These are phyloP conservation scores for Cyberlindnera suaveolens DNA, from an alignment of 805 yeast genomes.

Conservation along the genomic window DNA sequence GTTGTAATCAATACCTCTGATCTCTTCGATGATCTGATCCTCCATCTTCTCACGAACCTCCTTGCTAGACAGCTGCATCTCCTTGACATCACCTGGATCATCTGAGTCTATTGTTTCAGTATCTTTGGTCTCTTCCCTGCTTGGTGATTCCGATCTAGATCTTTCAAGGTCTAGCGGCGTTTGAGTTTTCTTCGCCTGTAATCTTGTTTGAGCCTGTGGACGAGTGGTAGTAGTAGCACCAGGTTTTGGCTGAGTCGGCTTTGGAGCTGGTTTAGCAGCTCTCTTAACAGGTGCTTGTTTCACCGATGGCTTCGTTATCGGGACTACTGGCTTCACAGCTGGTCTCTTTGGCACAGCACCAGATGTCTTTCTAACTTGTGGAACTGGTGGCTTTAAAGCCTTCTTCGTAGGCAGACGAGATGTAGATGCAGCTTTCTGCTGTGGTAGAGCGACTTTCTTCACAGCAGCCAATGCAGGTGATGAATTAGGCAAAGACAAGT, in stretches of 20 bases:
- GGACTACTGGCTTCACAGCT: conserved; percentile 1
- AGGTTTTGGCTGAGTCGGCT: conserved; percentile 1
- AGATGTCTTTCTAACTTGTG: not conserved
- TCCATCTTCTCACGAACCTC: conserved; percentile 25
- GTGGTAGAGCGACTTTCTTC: conserved; percentile 4
- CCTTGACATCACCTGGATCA: conserved; percentile 16
- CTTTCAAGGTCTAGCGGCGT: not conserved
- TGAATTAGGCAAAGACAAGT: not conserved
- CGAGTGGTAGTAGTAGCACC: not conserved
- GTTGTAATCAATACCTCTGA: conserved; percentile 65
- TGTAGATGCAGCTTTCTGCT: conserved; percentile 9
- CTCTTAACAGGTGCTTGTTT: conserved; percentile 3
- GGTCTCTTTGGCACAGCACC: conserved; percentile 2
- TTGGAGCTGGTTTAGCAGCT: not conserved
- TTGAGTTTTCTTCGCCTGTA: not conserved
- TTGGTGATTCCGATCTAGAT: conserved; percentile 19
- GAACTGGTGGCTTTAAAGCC: conserved; percentile 2
- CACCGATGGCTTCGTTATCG: not conserved
- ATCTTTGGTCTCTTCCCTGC: conserved; percentile 14
- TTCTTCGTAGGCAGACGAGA: conserved; percentile 7
- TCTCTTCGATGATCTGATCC: conserved; percentile 25
- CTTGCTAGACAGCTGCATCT: conserved; percentile 22
- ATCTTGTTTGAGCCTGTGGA: no score
- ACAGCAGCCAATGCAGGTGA: not conserved
- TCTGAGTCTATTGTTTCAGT: conserved; percentile 20